Evolutionary conservation across 2,329 filamentous ascomycete genomes (phyloP).

Genomic region (Zymoseptoria crescenta): DNA sequence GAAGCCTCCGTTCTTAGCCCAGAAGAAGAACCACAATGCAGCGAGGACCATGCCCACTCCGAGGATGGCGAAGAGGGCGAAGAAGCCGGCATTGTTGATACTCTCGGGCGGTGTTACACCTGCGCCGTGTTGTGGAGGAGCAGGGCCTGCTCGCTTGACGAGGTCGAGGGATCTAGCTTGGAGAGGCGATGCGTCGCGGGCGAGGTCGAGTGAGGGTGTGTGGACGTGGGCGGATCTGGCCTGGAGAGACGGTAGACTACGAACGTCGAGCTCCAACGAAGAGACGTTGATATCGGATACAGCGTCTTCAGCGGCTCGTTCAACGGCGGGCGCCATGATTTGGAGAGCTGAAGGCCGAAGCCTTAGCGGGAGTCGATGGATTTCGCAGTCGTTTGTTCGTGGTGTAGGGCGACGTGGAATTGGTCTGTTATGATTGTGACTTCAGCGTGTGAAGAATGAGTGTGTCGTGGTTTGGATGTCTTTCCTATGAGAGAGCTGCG

Average conservation of each 20-base stretch:
- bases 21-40: slow-evolving; percentile 97
- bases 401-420: not conserved
- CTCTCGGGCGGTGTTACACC: slow-evolving; percentile 31
- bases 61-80: slow-evolving; percentile 79
- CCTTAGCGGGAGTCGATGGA: slow-evolving; percentile 13
- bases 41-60: slow-evolving; percentile 66
- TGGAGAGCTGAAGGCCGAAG: slow-evolving; percentile 24
- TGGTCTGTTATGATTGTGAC: not conserved
- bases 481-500: not conserved
- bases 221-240: slow-evolving; percentile 1
- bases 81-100: slow-evolving; percentile 54
- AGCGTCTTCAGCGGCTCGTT: slow-evolving; percentile 3
- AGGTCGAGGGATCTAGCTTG: slow-evolving; percentile 11
- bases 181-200: not conserved
- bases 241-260: slow-evolving; percentile 4
- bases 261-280: slow-evolving; percentile 24
- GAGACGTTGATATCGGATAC: slow-evolving; percentile 24
- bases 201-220: slow-evolving; percentile 3
- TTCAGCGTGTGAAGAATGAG: not conserved
- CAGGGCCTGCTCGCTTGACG: slow-evolving; percentile 1
- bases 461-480: not conserved
- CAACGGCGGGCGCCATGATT: slow-evolving; percentile 24
- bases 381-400: not conserved
- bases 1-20: slow-evolving; percentile 94
- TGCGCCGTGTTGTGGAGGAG: slow-evolving; percentile 21